These are phyloP conservation scores for Labyrinthula sp. DNA, from an alignment of 352 stramenopile species.

Conservation along the genomic window DNA sequence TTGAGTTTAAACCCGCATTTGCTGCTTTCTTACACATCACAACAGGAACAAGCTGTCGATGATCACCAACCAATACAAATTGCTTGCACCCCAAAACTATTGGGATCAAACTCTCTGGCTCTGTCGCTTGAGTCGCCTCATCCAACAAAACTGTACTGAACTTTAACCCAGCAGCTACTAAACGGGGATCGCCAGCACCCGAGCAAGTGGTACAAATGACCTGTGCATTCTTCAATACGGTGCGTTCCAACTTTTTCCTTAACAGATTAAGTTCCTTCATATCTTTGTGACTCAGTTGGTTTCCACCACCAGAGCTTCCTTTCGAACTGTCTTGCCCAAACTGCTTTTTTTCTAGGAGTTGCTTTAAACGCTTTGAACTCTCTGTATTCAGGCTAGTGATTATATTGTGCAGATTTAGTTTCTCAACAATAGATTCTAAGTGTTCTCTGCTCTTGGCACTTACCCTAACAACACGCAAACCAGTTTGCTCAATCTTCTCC, in stretches of 20 bases:
- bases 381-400: conserved; percentile 37
- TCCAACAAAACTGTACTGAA: conserved; percentile 98
- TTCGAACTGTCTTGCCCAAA: not conserved
- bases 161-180: conserved; percentile 88
- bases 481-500: conserved; percentile 89
- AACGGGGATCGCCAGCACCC: conserved; percentile 78
- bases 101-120: conserved; percentile 94
- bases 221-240: conserved; percentile 88
- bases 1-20: conserved; percentile 84
- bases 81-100: conserved; percentile 94
- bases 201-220: conserved; percentile 99
- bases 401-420: conserved; percentile 92
- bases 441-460: conserved; percentile 86
- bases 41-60: conserved; percentile 87
- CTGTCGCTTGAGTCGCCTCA: conserved; percentile 95
- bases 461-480: conserved; percentile 89
- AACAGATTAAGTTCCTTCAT: conserved; percentile 37
- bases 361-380: conserved; percentile 11
- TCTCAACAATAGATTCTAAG: conserved; percentile 66
- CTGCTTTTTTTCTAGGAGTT: conserved; percentile 21
- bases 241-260: conserved; percentile 61
- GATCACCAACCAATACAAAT: conserved; percentile 95
- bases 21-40: conserved; percentile 96
- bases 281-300: conserved; percentile 26
- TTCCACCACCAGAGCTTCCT: conserved; percentile 4